Evolutionary conservation across 2,329 filamentous ascomycete genomes (phyloP).

Genomic region (Hypoxylon sp.): DNA sequence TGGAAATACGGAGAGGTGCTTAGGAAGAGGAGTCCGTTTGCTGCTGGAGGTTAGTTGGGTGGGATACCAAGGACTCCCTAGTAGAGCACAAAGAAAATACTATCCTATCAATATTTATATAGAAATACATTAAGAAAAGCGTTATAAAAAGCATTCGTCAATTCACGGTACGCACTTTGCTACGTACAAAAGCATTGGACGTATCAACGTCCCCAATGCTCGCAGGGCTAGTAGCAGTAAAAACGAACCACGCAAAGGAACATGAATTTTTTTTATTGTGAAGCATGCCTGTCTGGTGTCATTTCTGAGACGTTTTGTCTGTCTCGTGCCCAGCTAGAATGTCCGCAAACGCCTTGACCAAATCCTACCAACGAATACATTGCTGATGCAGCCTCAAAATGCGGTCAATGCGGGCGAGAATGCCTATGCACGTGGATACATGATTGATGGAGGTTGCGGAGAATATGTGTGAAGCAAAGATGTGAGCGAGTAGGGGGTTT

Average conservation of each 20-base stretch:
- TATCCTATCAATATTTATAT: not conserved
- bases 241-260: not conserved
- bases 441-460: conserved; percentile 4
- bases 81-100: not conserved
- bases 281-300: conserved; percentile 10
- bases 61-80: not conserved
- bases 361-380: conserved; percentile 20
- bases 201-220: conserved; percentile 2
- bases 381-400: conserved; percentile 23
- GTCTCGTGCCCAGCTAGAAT: conserved; percentile 26
- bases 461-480: conserved; percentile 6
- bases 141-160: conserved; percentile 11
- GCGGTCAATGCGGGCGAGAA: conserved; percentile 10
- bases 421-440: not conserved
- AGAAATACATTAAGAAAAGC: conserved; percentile 9
- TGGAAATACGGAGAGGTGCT: conserved; percentile 58
- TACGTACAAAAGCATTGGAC: not conserved
- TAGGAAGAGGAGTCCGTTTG: conserved; percentile 55
- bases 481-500: conserved; percentile 6
- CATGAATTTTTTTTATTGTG: conserved; percentile 15
- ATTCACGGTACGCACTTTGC: conserved; percentile 4
- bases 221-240: not conserved
- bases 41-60: conserved; percentile 46
- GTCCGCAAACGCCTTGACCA: conserved; percentile 29
- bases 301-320: not conserved